Base-by-base conservation (phyloP, 1,284 basidiomycete species). In the Cerrena zonata region DNA sequence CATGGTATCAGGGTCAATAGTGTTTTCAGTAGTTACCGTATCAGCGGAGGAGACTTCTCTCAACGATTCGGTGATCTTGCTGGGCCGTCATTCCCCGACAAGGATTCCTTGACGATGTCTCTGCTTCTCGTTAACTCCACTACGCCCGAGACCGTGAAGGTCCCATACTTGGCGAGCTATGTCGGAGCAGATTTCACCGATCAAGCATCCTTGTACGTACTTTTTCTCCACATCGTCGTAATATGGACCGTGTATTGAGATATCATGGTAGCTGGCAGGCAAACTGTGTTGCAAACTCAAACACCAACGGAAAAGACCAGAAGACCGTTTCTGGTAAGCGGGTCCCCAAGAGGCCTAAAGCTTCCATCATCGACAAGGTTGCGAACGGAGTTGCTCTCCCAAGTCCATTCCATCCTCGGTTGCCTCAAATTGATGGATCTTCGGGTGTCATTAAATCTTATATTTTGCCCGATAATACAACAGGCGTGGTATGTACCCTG, bases 1-100 rank as follows among this genome's bases (percentile, higher is more conserved):
- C 80, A 82, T 51, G 77, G 77, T 36, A 74, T 83, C 40, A 75
- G 81, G 48, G 77, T 83, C 34, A 84, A 84, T 65, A 80, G 78
- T 46, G 81, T 78, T 7, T 80, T 80, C 64, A 77, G 73, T 30
- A 79, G 78, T 58, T 84, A 84, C 60, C 67, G 79, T 7, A 76
- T 84, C 49, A 64, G 68, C 1, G 69, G 64, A 18, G 69, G 64
- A 0, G 61, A 55, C 24, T 80, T 75, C 57, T 79, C 77, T 24
- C 80, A 83, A 61, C 71, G 80, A 18, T 59, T 84, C 47, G 82
- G 73, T 24, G 80, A 83, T 60, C 67, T 82, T 40, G 80, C 81
- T 38, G 79, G 80, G 1, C 76, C 79, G 4, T 61, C 65, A 15
- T 72, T 76, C 54, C 75, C 77, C 4, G 70, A 75, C 19, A 70